Conservation (phyloP, 1,139 yeast species). For the Kodamaea sp. region DNA sequence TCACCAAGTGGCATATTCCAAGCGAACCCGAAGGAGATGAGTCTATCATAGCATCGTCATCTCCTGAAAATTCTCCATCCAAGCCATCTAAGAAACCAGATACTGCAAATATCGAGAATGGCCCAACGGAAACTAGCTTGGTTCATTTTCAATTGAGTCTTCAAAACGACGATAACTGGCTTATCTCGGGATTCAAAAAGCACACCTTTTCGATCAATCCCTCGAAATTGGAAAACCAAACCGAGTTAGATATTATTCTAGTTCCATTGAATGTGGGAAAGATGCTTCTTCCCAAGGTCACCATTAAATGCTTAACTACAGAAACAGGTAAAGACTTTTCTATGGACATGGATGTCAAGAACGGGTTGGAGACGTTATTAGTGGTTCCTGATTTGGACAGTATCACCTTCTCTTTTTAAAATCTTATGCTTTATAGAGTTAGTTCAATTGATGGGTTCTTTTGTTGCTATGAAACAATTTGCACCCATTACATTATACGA, state of each 20-base stretch:
- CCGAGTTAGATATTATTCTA: slow-evolving; percentile 45
- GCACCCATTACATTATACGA: background rate
- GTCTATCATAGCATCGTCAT: slow-evolving; percentile 29
- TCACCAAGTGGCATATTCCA: slow-evolving; percentile 42
- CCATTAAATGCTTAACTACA: slow-evolving; percentile 38
- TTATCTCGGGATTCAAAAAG: slow-evolving; percentile 63
- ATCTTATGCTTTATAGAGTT: too few relatives aligned
- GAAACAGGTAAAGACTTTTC: slow-evolving; percentile 31
- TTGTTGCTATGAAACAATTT: too few relatives aligned
- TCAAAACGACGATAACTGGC: slow-evolving; percentile 57
- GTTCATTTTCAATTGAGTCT: slow-evolving; percentile 28
- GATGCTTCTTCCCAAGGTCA: slow-evolving; percentile 63
- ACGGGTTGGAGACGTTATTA: slow-evolving; percentile 66
- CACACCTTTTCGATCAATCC: slow-evolving; percentile 44
- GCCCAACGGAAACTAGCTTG: background rate
- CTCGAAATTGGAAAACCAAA: slow-evolving; percentile 10
- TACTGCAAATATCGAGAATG: background rate
- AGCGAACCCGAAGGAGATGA: slow-evolving; percentile 10
- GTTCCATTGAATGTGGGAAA: slow-evolving; percentile 81
- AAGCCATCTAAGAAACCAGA: background rate
- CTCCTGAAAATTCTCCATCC: slow-evolving; percentile 18
- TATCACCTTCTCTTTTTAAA: slow-evolving; percentile 58
- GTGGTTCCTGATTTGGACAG: slow-evolving; percentile 73
- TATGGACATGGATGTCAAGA: slow-evolving; percentile 64
- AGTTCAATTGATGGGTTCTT: too few relatives aligned